Evolutionary conservation across 192 early-diverging fungal genomes (phyloP).

Genomic region (Coemansia aciculifera): DNA sequence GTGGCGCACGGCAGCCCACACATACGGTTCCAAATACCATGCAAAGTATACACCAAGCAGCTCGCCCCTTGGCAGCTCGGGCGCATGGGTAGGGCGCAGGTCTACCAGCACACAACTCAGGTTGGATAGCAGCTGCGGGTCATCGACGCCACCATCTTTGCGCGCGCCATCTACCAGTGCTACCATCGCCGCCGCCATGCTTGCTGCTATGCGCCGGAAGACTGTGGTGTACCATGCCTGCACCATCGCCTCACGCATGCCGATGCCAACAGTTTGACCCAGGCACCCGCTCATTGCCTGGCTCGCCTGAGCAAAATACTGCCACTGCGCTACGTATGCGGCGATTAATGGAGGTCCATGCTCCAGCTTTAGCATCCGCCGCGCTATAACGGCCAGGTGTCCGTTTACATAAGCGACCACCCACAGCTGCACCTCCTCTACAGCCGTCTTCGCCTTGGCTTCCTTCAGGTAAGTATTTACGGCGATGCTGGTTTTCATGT

Average conservation of each 20-base stretch:
- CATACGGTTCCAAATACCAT: constrained; percentile 1
- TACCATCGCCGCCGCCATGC: not conserved
- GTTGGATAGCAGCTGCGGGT: not conserved
- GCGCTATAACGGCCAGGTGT: not conserved
- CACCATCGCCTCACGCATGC: not conserved
- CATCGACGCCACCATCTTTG: not conserved
- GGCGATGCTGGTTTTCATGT: not conserved
- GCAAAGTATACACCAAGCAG: not conserved
- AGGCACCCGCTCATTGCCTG: not conserved
- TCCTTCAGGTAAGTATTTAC: not conserved
- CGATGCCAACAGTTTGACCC: not conserved
- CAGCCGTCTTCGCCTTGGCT: not conserved
- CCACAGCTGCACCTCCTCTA: not conserved
- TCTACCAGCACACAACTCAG: not conserved
- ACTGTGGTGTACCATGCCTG: not conserved
- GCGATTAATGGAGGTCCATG: not conserved
- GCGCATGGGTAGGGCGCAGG: not conserved
- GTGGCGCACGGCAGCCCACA: constrained; percentile 54
- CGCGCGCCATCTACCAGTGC: not conserved
- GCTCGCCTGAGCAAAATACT: not conserved
- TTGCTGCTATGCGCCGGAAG: not conserved
- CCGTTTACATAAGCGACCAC: not conserved
- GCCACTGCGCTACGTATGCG: constrained; percentile 3
- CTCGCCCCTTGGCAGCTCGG: not conserved
- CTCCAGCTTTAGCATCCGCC: not conserved